Percentiles rank a stretch among this genome's conserved stretches.
phyloP scores from a whole-genome alignment of 768 basidiomycete genomes.

The Kwoniella mangroviensis region DNA sequence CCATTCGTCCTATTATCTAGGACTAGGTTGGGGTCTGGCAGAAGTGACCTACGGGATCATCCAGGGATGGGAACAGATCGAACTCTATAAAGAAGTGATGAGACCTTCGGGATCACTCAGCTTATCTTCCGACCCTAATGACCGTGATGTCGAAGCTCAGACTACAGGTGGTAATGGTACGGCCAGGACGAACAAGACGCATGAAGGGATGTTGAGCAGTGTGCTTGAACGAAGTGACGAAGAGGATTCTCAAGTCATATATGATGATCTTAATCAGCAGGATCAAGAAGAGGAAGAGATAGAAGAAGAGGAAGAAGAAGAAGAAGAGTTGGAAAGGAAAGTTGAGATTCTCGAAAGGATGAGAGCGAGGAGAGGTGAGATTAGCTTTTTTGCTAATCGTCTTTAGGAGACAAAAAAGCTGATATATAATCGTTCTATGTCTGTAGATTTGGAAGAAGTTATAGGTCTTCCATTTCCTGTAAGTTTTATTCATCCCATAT shows the following conservation, averaged over 20 bases:
- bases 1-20: slow-evolving; percentile 55
- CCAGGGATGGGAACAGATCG: slow-evolving; percentile 53
- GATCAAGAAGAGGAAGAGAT: slow-evolving; percentile 26
- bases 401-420: no score
- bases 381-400: no score
- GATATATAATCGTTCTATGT: neutral
- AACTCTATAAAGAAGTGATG: slow-evolving; percentile 53
- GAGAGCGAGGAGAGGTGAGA: slow-evolving; percentile 51
- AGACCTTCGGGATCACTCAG: slow-evolving; percentile 12
- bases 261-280: slow-evolving; percentile 23
- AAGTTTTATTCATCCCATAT: slow-evolving; percentile 10
- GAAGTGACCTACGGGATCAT: slow-evolving; percentile 55
- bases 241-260: slow-evolving; percentile 16
- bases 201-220: slow-evolving; percentile 17
- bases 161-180: slow-evolving; percentile 4
- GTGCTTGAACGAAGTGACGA: slow-evolving; percentile 24
- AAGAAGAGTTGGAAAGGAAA: slow-evolving; percentile 51
- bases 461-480: slow-evolving; percentile 55
- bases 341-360: slow-evolving; percentile 54
- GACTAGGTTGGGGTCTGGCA: slow-evolving; percentile 54
- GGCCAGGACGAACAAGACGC: neutral
- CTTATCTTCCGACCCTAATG: neutral
- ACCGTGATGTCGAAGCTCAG: slow-evolving; percentile 13
- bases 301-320: slow-evolving; percentile 35
- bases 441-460: slow-evolving; percentile 51